Conservation (phyloP, 1,284 basidiomycete species). For the Fomitopsis schrenkii region DNA sequence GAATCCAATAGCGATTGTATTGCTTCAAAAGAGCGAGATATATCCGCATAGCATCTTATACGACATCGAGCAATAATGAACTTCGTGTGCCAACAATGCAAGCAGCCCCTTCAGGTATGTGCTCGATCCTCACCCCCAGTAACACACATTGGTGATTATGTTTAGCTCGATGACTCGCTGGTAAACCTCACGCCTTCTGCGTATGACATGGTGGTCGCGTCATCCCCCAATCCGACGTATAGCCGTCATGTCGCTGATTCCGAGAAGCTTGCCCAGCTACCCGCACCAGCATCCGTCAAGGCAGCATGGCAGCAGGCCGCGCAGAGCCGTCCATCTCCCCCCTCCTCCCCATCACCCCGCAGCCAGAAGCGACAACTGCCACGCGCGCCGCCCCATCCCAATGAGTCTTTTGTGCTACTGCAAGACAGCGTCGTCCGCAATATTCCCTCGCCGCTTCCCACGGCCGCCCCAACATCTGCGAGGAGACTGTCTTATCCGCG, state of each 20-base stretch:
- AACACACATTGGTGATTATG: constrained; percentile 14
- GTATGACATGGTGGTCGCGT: constrained; percentile 79
- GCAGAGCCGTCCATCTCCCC: constrained; percentile 29
- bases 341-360: constrained; percentile 40
- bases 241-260: constrained; percentile 40
- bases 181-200: constrained; percentile 80
- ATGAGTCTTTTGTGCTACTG: constrained; percentile 87
- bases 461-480: constrained; percentile 25
- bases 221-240: constrained; percentile 48
- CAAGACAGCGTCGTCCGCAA: constrained; percentile 75
- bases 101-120: constrained; percentile 76
- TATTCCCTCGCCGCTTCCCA: constrained; percentile 48
- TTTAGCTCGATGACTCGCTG: constrained; percentile 78
- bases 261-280: constrained; percentile 52
- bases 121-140: neutral
- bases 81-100: constrained; percentile 81
- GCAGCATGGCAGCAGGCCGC: constrained; percentile 57
- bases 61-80: constrained; percentile 36
- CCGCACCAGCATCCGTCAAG: constrained; percentile 54
- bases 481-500: constrained; percentile 38
- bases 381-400: constrained; percentile 50
- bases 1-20: neutral
- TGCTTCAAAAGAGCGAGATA: neutral
- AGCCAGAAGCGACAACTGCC: constrained; percentile 54
- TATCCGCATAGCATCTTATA: neutral